These are phyloP conservation scores for Neophaeococcomyces aloes DNA, from an alignment of 2,329 filamentous ascomycete species.

Conservation along the genomic window DNA sequence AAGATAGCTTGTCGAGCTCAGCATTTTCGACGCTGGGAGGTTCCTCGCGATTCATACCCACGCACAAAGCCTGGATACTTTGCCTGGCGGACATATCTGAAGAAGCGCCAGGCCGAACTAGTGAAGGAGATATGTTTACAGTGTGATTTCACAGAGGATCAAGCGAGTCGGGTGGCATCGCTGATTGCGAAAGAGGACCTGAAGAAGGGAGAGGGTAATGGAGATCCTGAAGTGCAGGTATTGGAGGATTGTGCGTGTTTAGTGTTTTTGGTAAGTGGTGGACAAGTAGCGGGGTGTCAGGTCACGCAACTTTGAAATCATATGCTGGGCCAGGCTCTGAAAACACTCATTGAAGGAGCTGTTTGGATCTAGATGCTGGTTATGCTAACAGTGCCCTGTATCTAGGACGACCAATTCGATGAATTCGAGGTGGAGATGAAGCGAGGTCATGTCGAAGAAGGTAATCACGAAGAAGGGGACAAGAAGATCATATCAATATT, in stretches of 20 bases:
- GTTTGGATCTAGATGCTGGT: too few relatives aligned
- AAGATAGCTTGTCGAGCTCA: constrained; percentile 71
- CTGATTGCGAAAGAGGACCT: constrained; percentile 71
- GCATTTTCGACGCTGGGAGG: constrained; percentile 77
- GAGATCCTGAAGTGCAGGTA: constrained; percentile 55
- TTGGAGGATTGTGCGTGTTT: constrained; percentile 80
- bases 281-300: too few relatives aligned
- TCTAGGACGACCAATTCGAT: constrained; percentile 66
- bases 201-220: constrained; percentile 37
- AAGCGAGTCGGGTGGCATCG: constrained; percentile 53
- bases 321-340: too few relatives aligned
- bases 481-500: constrained; percentile 43
- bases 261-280: constrained; percentile 52
- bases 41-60: constrained; percentile 62
- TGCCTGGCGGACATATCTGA: constrained; percentile 64
- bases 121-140: constrained; percentile 44
- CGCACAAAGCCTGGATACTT: constrained; percentile 67
- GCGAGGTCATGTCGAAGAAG: constrained; percentile 25
- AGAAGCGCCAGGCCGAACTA: constrained; percentile 60
- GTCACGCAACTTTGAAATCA: too few relatives aligned
- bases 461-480: constrained; percentile 59
- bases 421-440: constrained; percentile 62
- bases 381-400: background rate
- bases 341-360: too few relatives aligned
- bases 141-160: constrained; percentile 41